These are phyloP conservation scores for Penicillium canescens DNA, from an alignment of 495 filamentous ascomycete genomes.

Conservation along the genomic window DNA sequence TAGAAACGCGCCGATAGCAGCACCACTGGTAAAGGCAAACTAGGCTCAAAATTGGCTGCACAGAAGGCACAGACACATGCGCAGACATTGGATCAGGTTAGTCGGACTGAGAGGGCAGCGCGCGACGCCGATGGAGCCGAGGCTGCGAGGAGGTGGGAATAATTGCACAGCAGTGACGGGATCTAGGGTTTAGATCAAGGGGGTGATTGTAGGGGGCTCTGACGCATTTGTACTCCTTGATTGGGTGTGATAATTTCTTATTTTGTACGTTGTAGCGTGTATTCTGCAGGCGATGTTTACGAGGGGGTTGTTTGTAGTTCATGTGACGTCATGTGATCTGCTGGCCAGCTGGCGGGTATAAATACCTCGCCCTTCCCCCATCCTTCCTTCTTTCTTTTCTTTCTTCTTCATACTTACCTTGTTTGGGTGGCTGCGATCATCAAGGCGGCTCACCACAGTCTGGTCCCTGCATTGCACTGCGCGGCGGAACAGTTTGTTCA, in stretches of 20 bases:
- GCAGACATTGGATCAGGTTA: conserved; percentile 58
- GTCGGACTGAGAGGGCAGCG: conserved; percentile 53
- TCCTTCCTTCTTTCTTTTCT: conserved; percentile 36
- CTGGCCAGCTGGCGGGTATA: background rate
- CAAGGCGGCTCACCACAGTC: conserved; percentile 57
- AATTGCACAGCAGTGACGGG: conserved; percentile 9
- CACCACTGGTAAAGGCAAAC: conserved; percentile 48
- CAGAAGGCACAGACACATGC: conserved; percentile 65
- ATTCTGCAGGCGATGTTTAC: background rate
- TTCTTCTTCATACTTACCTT: conserved; percentile 77
- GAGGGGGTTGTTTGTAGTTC: background rate
- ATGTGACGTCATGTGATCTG: background rate
- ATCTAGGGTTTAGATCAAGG: background rate
- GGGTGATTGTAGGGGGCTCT: background rate
- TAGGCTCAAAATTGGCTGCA: conserved; percentile 60
- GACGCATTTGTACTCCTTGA: too few species aligned
- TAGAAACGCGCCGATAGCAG: conserved; percentile 44
- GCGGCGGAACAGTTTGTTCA: conserved; percentile 66
- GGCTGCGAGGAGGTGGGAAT: conserved; percentile 54
- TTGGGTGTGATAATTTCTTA: too few species aligned
- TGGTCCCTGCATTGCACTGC: conserved; percentile 78
- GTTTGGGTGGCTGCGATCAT: conserved; percentile 63
- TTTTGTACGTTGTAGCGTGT: background rate
- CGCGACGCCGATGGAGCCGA: conserved; percentile 58
- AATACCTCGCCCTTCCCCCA: too few species aligned